These are phyloP conservation scores for Pyrrhoderma lamaoense DNA, from an alignment of 1,284 basidiomycete genomes.

Conservation along the genomic window DNA sequence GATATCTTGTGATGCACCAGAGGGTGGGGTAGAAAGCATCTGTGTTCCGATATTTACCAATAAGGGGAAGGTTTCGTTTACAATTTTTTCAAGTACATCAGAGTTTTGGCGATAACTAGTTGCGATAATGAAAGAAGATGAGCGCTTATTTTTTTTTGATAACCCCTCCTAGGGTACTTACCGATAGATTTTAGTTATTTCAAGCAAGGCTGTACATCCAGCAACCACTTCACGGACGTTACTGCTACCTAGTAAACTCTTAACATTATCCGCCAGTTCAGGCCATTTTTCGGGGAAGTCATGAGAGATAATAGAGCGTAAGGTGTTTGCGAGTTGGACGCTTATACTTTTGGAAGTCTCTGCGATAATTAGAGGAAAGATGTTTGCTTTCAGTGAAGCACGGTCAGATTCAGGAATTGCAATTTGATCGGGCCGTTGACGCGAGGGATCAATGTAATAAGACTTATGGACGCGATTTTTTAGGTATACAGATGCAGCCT, in stretches of 20 bases:
- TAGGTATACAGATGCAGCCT: constrained; percentile 75
- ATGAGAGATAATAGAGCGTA: constrained; percentile 62
- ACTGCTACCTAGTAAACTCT: constrained; percentile 52
- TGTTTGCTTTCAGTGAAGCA: constrained; percentile 54
- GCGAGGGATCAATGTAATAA: constrained; percentile 41
- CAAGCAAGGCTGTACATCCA: constrained; percentile 67
- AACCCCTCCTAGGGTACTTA: constrained; percentile 20
- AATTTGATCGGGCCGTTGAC: constrained; percentile 23
- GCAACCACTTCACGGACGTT: constrained; percentile 69
- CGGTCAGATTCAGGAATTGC: constrained; percentile 62
- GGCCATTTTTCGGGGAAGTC: constrained; percentile 78
- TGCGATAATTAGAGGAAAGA: constrained; percentile 61
- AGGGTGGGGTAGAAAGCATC: constrained; percentile 51
- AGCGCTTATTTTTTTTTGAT: no score
- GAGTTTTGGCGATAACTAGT: constrained; percentile 58
- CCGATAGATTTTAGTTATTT: constrained; percentile 69
- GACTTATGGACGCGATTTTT: constrained; percentile 74
- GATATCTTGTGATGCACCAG: constrained; percentile 52
- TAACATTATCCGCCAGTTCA: constrained; percentile 52
- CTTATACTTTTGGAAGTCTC: constrained; percentile 64
- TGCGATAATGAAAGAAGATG: neutral
- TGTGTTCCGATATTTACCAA: constrained; percentile 62
- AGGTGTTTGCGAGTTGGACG: constrained; percentile 61
- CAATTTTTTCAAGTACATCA: constrained; percentile 51
- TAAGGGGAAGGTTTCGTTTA: constrained; percentile 61